Base-by-base conservation (phyloP, 768 basidiomycete genomes). In the Cystofilobasidium bisporidii region DNA sequence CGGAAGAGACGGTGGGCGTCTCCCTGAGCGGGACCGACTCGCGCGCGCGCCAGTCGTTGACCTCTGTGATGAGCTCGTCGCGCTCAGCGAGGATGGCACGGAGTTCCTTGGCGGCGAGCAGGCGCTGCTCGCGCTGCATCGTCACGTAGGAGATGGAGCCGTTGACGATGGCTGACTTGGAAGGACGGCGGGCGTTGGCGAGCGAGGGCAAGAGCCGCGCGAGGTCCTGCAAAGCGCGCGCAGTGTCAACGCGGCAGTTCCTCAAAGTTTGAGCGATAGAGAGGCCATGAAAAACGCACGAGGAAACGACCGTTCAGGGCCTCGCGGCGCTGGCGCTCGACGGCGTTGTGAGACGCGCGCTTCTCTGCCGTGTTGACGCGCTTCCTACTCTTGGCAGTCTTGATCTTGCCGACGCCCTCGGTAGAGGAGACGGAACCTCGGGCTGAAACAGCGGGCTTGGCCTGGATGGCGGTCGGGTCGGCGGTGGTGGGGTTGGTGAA, bases 361-460 rank as follows among this genome's bases (percentile, higher is more conserved):
- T 93, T 89, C 77, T 97, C 94, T 61, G 92, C 93, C 62, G 93
- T 97, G 79, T 97, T 97, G 62, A 91, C 92, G 38, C 92, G 85
- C 71, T 91, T 83, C 74, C 83, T 84, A 64, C 89, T 85, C 77
- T 94, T 94, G 41, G 64, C 53, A 20, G 64, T 48, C 64, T 65
- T 65, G 43, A 59, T 43, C 41, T 65, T 65, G n/a, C 62, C 62
- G n/a, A 33, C 24, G n/a, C 62, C 50, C 36, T 63, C 47, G 32
- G 24, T 22, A 2, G 30, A 32, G 22, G 38, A 6, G 9, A 41
- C 60, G 33, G 41, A 32, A 47, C 61, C 45, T 32, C 48, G 62
- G 24, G 36, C 36, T 2, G 62, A 12, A 22, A 15, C 43, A n/a
- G 64, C 33, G 6, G 48, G 3, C 32, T 65, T 40, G 57, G 40